Evolutionary conservation across 306 rosid species (phyloP).

Genomic region (Malus sylvestris): DNA sequence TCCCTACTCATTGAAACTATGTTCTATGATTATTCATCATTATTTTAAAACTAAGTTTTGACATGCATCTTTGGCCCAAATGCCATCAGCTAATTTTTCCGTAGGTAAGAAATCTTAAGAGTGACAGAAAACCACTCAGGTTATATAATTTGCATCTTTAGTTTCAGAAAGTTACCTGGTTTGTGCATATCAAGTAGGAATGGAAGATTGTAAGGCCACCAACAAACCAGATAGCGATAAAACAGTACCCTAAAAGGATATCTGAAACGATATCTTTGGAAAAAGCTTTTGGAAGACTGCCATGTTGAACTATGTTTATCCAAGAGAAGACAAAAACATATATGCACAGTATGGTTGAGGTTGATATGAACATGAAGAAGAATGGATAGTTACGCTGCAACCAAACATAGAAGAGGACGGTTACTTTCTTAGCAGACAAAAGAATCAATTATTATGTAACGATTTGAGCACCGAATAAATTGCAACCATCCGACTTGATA

Average conservation of each 20-base stretch:
- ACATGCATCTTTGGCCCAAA: not conserved
- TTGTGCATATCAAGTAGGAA: constrained; percentile 72
- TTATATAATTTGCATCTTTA: not conserved
- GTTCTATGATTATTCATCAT: not conserved
- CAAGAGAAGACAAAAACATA: constrained; percentile 66
- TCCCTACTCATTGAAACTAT: not conserved
- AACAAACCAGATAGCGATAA: constrained; percentile 83
- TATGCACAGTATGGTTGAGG: constrained; percentile 77
- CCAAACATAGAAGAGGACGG: constrained; percentile 9
- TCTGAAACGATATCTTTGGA: constrained; percentile 51
- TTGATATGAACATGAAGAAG: constrained; percentile 85
- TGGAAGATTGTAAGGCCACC: constrained; percentile 95
- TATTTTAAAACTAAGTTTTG: not conserved
- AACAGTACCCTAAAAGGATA: constrained; percentile 65
- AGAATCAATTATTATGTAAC: not conserved
- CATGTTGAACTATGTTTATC: constrained; percentile 30
- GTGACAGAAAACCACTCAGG: not conserved
- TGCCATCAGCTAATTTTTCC: not conserved
- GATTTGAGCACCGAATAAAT: not conserved
- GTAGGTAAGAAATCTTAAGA: not conserved
- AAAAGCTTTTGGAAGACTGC: constrained; percentile 29
- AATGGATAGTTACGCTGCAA: constrained; percentile 91
- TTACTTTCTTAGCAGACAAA: constrained; percentile 14
- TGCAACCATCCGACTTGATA: not conserved
- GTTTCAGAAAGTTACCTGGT: constrained; percentile 53